A percentile compares a stretch with the other conserved stretches of the same genome.
Evolutionary conservation across 495 filamentous ascomycete genomes (phyloP).

Genomic region (Xylaria nigripes): DNA sequence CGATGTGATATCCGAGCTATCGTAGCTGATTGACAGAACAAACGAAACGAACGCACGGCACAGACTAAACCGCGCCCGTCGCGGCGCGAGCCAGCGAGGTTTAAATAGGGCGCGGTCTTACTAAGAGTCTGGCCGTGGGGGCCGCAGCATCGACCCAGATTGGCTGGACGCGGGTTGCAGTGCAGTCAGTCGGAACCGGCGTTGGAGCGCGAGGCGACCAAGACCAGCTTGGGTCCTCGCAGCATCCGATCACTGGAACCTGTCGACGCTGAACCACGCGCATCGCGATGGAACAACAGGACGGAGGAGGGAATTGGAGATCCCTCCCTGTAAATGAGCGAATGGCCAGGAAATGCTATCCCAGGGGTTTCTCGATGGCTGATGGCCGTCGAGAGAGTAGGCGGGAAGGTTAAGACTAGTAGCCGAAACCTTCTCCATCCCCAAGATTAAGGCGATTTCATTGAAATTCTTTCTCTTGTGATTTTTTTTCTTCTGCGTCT

Average conservation of each 20-base stretch:
- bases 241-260: slow-evolving; percentile 5
- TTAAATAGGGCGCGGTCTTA: neutral
- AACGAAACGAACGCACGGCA: slow-evolving; percentile 28
- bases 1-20: slow-evolving; percentile 6
- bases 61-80: neutral
- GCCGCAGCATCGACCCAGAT: slow-evolving; percentile 31
- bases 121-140: slow-evolving; percentile 18
- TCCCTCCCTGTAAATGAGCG: slow-evolving; percentile 20
- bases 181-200: slow-evolving; percentile 3
- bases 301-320: slow-evolving; percentile 15
- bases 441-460: slow-evolving; percentile 6
- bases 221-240: slow-evolving; percentile 20
- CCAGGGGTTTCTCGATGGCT: slow-evolving; percentile 22
- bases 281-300: slow-evolving; percentile 27
- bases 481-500: slow-evolving; percentile 15
- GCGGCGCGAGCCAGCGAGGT: neutral
- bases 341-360: slow-evolving; percentile 24
- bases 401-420: neutral
- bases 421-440: slow-evolving; percentile 4
- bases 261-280: slow-evolving; percentile 20
- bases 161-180: slow-evolving; percentile 20
- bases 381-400: neutral
- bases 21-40: slow-evolving; percentile 18
- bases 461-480: slow-evolving; percentile 15
- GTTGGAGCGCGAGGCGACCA: slow-evolving; percentile 10